phyloP scores from a whole-genome alignment of 257 asterid genomes.

The Linaria vulgaris region DNA sequence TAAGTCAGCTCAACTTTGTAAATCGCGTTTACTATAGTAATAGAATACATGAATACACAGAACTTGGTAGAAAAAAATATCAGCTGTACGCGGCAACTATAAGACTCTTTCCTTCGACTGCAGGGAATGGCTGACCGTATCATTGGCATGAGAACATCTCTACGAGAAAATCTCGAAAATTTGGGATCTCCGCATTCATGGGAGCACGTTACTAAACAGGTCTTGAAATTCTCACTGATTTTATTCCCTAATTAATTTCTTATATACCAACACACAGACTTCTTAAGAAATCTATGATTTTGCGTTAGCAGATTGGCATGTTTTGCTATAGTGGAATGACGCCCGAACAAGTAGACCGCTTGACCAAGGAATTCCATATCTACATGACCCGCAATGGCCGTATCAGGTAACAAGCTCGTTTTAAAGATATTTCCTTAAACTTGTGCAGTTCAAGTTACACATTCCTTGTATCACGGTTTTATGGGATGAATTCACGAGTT shows the following conservation, averaged over 20 bases:
- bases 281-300: neutral
- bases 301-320: conserved; percentile 79
- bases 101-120: neutral
- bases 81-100: no score
- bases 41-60: no score
- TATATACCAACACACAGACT: neutral
- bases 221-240: conserved; percentile 19
- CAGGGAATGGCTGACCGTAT: conserved; percentile 99
- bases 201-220: conserved; percentile 99
- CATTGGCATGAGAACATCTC: conserved; percentile 84
- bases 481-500: neutral
- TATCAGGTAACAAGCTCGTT: conserved; percentile 57
- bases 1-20: conserved; percentile 30
- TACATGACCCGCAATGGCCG: conserved; percentile 98
- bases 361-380: conserved; percentile 83
- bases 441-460: neutral
- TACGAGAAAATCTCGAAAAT: conserved; percentile 75
- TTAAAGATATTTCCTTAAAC: neutral
- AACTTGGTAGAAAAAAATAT: no score
- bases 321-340: conserved; percentile 97
- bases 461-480: neutral
- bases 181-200: conserved; percentile 86
- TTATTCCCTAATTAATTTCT: neutral
- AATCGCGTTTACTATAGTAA: neutral
- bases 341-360: conserved; percentile 94